phyloP scores from a whole-genome alignment of 495 filamentous ascomycete species.

The Neurospora sp. region DNA sequence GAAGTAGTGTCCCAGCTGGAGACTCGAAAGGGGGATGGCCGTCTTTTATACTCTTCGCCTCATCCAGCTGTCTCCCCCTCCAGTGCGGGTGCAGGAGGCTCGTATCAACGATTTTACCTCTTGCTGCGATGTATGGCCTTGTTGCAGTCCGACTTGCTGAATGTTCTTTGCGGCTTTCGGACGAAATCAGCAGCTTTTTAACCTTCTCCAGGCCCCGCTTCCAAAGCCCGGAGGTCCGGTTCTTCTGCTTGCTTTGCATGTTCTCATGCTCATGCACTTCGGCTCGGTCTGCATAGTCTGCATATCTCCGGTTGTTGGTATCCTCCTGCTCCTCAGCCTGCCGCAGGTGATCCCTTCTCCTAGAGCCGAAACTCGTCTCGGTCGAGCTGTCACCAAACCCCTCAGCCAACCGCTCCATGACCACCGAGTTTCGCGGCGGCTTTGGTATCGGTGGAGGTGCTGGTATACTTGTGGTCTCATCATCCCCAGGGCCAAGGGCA shows the following conservation, averaged over 20 bases:
- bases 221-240: neutral
- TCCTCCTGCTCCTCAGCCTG: neutral
- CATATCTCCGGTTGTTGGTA: neutral
- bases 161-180: neutral
- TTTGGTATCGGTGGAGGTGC: neutral
- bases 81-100: neutral
- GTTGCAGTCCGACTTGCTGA: neutral
- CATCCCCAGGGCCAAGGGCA: neutral
- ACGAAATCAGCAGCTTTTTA: neutral
- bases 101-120: neutral
- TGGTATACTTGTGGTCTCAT: neutral
- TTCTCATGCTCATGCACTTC: neutral
- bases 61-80: neutral
- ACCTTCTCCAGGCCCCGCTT: neutral
- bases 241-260: neutral
- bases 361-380: neutral
- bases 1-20: neutral
- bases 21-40: neutral
- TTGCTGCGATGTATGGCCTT: neutral
- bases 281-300: neutral
- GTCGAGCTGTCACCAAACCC: neutral
- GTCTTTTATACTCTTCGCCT: neutral
- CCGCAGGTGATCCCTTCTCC: neutral
- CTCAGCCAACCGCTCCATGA: neutral
- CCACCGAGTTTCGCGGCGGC: neutral